Evolutionary conservation across 768 basidiomycete genomes (phyloP), one percentile per base, ranked within the genome.

Genomic region (Leccinum obscurum): DNA sequence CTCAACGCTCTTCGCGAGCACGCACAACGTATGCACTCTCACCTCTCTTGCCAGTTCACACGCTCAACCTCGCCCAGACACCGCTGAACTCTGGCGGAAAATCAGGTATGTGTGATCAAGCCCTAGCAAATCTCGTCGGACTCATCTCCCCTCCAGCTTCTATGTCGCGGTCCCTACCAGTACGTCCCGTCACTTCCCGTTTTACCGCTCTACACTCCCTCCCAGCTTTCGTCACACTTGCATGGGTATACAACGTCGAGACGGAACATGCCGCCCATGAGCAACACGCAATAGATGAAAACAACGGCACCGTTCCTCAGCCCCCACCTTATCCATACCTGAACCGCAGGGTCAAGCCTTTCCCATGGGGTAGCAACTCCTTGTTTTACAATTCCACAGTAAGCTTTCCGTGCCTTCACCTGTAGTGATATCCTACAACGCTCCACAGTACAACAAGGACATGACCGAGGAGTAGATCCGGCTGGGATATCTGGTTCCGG

Each of bases 341-440:
- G 75, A 92, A 93, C 78, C 83, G 79, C 68, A 80, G 92, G 61
- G 72, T 72, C 60, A 92, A 90, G 74, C 89, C 92, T 44, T 94
- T 82, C 81, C 92, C 92, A 20, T 94, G 92, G 92, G 92, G 92
- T 22, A 75, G 65, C 67, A 94, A 94, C 83, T 82, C 83, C 14
- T 81, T 94, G 17, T 94, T 94, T 81, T 94, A 83, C 79, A 93
- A 92, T 72, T 73, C 85, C 54, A 79, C 84, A 65, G 92, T 90
- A 71, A 51, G 86, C 69, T n/a, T 53, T 26, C 10, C 52, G 20
- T 59, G 3, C 41, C 6, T 50, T n/a, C 4, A 6, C 20, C 10
- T 26, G 48, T 22, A 44, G 20, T 49, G 35, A 57, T 26, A 46
- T 54, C 57, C 53, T 57, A 55, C 62, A 56, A 56, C 15, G 8